Base-by-base conservation (phyloP, 306 rosid genomes). In the Neltuma alba region DNA sequence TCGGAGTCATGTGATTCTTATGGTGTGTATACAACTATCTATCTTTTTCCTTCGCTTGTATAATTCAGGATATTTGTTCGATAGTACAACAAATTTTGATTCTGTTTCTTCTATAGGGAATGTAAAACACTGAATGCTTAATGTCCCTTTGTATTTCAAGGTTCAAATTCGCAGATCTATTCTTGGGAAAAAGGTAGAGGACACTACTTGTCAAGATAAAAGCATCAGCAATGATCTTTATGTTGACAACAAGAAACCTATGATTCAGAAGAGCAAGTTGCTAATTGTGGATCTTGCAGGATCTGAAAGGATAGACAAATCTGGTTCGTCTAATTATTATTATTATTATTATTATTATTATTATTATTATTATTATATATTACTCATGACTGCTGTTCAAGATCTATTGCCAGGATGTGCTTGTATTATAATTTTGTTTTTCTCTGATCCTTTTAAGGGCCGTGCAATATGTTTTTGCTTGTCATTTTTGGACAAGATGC, bases 271-370 rank as follows among this genome's bases (percentile, higher is more conserved):
- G 76, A 90, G 94, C 94, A 90, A 90, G 86, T 80, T 90, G 83
- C 86, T 90, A 52, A 76, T 90, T 54, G 92, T 90, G 50, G 94
- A 90, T 86, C 94, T 88, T 47, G 94, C 94, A 14, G 94, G 94
- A 87, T 90, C 94, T 9, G 94, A 90, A 77, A 85, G 94, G 86
- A 78, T 90, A 74, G 88, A 90, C 55, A 90, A 90, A 83, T 90
- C 94, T 72, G 94, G 94, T 90, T 23, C 58, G 85, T 83, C 72
- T 10, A 38, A 20, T 40, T 52, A 50, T 50, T 50, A 21, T 40
- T 47, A n/a, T n/a, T n/a, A n/a, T n/a, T n/a, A n/a, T n/a, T n/a
- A n/a, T n/a, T n/a, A n/a, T n/a, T n/a, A n/a, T n/a, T n/a, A n/a
- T n/a, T n/a, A n/a, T n/a, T n/a, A n/a, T n/a, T n/a, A n/a, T n/a